Percentiles rank a stretch among this genome's conserved stretches.
These are phyloP conservation scores for Flaveria trinervia DNA, from an alignment of 129 eudicot genomes.

Conservation along the genomic window DNA sequence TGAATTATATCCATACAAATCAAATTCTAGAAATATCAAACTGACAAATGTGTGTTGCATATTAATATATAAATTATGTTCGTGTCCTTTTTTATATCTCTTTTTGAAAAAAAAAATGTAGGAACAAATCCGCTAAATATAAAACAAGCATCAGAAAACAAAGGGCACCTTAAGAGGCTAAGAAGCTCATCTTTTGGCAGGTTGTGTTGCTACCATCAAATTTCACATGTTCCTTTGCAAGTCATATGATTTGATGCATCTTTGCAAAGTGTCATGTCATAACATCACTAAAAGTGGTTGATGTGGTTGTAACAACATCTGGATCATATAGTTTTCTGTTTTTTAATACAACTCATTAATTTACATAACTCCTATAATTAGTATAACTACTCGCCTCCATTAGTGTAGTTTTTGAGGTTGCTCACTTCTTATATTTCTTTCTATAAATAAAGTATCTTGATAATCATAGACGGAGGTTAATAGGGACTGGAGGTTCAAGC, in stretches of 20 bases:
- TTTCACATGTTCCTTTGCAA: slow-evolving; percentile 19
- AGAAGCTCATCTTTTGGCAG: slow-evolving; percentile 23
- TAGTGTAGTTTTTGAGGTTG: neutral
- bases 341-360: no score
- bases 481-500: no score
- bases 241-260: neutral
- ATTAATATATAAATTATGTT: neutral
- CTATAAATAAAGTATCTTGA: no score
- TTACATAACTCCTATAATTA: no score
- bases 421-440: no score
- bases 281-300: slow-evolving; percentile 11
- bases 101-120: neutral
- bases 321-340: neutral
- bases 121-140: neutral
- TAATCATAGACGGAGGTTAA: no score
- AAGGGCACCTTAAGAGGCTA: slow-evolving; percentile 33
- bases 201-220: slow-evolving; percentile 28
- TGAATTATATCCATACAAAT: slow-evolving; percentile 9
- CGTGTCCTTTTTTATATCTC: neutral
- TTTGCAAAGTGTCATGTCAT: slow-evolving; percentile 12
- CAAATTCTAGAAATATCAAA: neutral
- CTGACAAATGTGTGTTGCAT: slow-evolving; percentile 13
- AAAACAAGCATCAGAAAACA: neutral
- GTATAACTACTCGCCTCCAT: no score
- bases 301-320: neutral